A percentile compares a stretch with the other conserved stretches of the same genome.
Conservation (phyloP, 2,329 filamentous ascomycete species). For the Fusarium sp. region DNA sequence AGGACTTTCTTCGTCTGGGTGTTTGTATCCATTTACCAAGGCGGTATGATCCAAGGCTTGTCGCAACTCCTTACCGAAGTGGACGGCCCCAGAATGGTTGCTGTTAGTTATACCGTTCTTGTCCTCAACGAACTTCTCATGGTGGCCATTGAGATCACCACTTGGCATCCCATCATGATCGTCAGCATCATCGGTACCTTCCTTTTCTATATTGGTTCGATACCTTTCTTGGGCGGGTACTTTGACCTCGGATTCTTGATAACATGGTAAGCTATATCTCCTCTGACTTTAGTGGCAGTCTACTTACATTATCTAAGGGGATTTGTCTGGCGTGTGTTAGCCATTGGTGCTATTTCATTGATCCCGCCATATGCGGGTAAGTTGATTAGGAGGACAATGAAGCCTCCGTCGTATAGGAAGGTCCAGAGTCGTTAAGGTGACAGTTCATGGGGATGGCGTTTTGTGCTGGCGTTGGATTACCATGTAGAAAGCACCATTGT, state of each 20-base stretch:
- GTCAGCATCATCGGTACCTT: slow-evolving; percentile 85
- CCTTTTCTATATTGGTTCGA: slow-evolving; percentile 80
- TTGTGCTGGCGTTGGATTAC: slow-evolving; percentile 41
- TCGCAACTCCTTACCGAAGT: slow-evolving; percentile 88
- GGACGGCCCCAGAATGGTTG: slow-evolving; percentile 81
- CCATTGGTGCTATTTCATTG: slow-evolving; percentile 83
- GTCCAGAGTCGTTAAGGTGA: slow-evolving; percentile 75
- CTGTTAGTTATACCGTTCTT: slow-evolving; percentile 91
- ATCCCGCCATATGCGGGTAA: slow-evolving; percentile 91
- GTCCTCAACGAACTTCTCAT: slow-evolving; percentile 96
- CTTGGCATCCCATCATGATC: slow-evolving; percentile 96
- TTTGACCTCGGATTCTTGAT: slow-evolving; percentile 87
- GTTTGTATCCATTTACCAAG: slow-evolving; percentile 93
- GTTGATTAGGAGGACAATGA: slow-evolving; percentile 84
- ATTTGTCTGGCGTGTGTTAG: slow-evolving; percentile 89
- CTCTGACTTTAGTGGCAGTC: background rate
- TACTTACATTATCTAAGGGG: slow-evolving; percentile 64
- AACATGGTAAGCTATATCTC: slow-evolving; percentile 66
- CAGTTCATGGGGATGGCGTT: slow-evolving; percentile 22
- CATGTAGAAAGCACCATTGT: slow-evolving; percentile 33
- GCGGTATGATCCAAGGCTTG: slow-evolving; percentile 94
- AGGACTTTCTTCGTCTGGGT: slow-evolving; percentile 98
- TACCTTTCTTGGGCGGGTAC: slow-evolving; percentile 91
- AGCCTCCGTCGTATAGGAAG: slow-evolving; percentile 94
- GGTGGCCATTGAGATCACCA: slow-evolving; percentile 96